Evolutionary conservation across 176 grass and related monocot species (phyloP).

Genomic region (Zea luxurians): DNA sequence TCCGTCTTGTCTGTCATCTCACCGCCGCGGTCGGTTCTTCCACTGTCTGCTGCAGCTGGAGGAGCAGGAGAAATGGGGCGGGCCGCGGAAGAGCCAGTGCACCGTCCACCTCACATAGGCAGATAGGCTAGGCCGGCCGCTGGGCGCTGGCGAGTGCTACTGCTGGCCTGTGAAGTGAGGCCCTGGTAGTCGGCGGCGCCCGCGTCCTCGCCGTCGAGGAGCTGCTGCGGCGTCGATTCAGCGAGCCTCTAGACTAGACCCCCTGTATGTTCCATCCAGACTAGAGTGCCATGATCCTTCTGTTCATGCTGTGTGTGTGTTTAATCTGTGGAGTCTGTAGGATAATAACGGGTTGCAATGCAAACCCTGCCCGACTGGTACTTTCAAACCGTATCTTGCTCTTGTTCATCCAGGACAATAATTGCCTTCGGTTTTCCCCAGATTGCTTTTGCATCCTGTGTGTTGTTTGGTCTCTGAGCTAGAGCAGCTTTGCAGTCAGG

Average conservation of each 20-base stretch:
- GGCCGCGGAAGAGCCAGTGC: slow-evolving; percentile 35
- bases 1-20: neutral
- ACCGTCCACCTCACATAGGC: slow-evolving; percentile 43
- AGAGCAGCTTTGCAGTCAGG: neutral
- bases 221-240: neutral
- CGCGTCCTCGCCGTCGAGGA: neutral
- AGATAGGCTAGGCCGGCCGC: no score
- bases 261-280: slow-evolving; percentile 23
- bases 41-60: slow-evolving; percentile 28
- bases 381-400: neutral
- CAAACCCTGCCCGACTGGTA: neutral
- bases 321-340: slow-evolving; percentile 8
- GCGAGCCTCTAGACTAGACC: neutral
- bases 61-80: slow-evolving; percentile 41
- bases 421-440: neutral
- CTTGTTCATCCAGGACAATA: neutral
- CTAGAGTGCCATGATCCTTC: neutral
- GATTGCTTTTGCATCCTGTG: neutral
- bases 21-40: neutral
- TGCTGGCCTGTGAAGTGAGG: neutral
- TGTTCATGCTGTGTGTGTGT: neutral
- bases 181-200: neutral
- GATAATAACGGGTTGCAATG: neutral
- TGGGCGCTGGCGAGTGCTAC: no score
- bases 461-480: neutral